Base-by-base conservation (phyloP, 2,329 filamentous ascomycete species). In the Chrysoporthe cubensis region DNA sequence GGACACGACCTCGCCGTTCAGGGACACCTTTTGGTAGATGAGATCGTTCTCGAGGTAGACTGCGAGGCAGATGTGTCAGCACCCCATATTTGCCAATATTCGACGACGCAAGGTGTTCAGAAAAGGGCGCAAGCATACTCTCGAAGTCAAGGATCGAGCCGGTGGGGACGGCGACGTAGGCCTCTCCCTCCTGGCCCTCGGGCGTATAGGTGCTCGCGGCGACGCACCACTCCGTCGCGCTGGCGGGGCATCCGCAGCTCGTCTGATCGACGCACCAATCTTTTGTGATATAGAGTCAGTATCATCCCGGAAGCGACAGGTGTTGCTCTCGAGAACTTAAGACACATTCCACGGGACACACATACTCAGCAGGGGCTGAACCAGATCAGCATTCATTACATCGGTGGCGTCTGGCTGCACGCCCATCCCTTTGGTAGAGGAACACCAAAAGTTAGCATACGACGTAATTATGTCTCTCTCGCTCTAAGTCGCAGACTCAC, bases 1-100 rank as follows among this genome's bases (percentile, higher is more conserved):
- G 9, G 68, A 68, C 18, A 70, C 64, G 43, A 68, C 43, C 62
- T 66, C 61, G 40, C 66, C 63, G 52, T 70, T 66, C 46, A 64
- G 52, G n/a, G 50, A 52, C 0, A 69, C 63, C 64, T 66, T 66
- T 66, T 70, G 68, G 52, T 66, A 57, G 65, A 67, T 60, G 14
- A 40, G 43, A 34, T 57, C 57, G 52, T 61, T 58, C n/a, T 56
- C 37, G 7, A 60, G 26, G 54, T 59, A 50, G 65, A 67, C 54
- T 13, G 58, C 57, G 40, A 63, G 2, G 21, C 0, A 52, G 16
- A 21, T 26, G 18, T n/a, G 21, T 9, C 48, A 52, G 7, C 16
- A 44, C 43, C 13, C 43, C 13, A 14, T 11, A 44, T 44, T 11
- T 14, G 18, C 43, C 43, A 13, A 8, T 26, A 26, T 26, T 14